Evolutionary conservation across 495 filamentous ascomycete species (phyloP), one percentile per base, ranked within the genome.

Genomic region (Neurospora discreta): DNA sequence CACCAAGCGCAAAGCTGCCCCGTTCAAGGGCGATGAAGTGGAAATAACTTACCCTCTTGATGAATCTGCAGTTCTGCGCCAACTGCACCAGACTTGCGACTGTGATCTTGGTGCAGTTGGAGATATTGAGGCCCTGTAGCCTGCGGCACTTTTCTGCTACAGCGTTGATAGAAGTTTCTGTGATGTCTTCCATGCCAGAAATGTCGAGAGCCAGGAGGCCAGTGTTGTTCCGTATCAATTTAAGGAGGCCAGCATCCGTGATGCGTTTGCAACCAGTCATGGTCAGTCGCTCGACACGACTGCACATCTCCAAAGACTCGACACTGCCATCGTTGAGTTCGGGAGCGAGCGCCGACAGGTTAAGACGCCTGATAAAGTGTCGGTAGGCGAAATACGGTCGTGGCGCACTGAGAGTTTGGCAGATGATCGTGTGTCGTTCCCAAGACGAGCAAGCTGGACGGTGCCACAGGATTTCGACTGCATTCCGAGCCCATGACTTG

Each of bases 391-490:
- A 99, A 78, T 90, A 94, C 71, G 92, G 90, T 39, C 89, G 80
- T 58, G 85, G 78, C 40, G 89, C 82, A 41, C 89, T 85, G 39
- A 98, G 88, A 2, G 96, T 91, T 20, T 84, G 82, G 74, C 93
- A 92, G 75, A 98, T 94, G 70, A 84, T 89, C 74, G 87, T 84
- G 74, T 97, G 87, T 75, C 91, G 92, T 20, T 85, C 77, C 92
- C 94, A 98, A 71, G 87, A 92, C 73, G 91, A 92, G 82, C 95
- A 97, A 38, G 92, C 88, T 3, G 96, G 95, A 68, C 95, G 88
- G 78, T 98, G 94, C 95, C 95, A 99, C 15, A 99, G 85, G 65
- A 97, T 87, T 70, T 95, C 95, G 39, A 98, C 96, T 68, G 89
- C 91, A 78, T 98, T 98, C 72, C 90, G 86, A 58, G 96, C 91